phyloP scores from a whole-genome alignment of 2,329 filamentous ascomycete genomes.

The Penicillium sp. region DNA sequence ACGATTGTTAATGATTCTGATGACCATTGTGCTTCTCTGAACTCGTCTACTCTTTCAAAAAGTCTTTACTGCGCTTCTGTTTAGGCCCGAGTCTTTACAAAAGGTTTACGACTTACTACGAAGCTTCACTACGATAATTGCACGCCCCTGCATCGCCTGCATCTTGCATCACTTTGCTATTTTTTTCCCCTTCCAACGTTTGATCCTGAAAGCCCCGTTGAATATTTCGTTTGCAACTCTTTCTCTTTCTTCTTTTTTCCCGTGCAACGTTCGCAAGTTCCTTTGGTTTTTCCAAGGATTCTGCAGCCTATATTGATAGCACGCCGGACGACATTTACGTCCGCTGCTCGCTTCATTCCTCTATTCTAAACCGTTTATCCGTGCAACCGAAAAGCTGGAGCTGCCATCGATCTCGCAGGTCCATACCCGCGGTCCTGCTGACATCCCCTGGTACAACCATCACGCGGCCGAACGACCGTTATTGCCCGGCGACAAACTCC shows the following conservation, averaged over 20 bases:
- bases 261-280: slow-evolving; percentile 13
- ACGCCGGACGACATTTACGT: slow-evolving; percentile 25
- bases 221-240: slow-evolving; percentile 2
- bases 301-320: slow-evolving; percentile 9
- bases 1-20: slow-evolving; percentile 39
- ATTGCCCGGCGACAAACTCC: slow-evolving; percentile 72
- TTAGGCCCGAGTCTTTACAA: slow-evolving; percentile 24
- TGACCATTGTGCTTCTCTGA: slow-evolving; percentile 18
- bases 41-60: slow-evolving; percentile 18
- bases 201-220: slow-evolving; percentile 1
- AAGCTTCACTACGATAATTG: slow-evolving; percentile 25
- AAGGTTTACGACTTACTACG: slow-evolving; percentile 37
- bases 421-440: slow-evolving; percentile 74
- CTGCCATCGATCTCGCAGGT: slow-evolving; percentile 82
- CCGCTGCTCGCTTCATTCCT: slow-evolving; percentile 23
- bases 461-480: slow-evolving; percentile 64
- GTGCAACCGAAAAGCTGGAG: slow-evolving; percentile 86
- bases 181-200: neutral
- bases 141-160: slow-evolving; percentile 28
- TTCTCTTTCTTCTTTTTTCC: neutral
- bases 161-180: slow-evolving; percentile 16
- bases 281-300: slow-evolving; percentile 6
- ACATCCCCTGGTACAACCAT: slow-evolving; percentile 68
- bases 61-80: slow-evolving; percentile 16
- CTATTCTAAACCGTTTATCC: slow-evolving; percentile 32